Conservation (phyloP, 805 yeast genomes). For the Candida odintsovae region DNA sequence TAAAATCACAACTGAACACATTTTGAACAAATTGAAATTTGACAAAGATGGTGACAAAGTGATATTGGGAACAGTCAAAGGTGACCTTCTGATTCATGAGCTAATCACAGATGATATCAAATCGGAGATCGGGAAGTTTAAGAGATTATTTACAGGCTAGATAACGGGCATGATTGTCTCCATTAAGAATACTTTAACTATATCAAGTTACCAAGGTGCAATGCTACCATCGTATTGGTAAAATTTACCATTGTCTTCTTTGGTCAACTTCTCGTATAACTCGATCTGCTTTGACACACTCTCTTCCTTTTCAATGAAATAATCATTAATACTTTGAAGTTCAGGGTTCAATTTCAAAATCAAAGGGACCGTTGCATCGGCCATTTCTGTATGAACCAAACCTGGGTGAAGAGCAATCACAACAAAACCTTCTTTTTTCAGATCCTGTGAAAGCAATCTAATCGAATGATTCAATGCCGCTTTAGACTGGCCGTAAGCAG, state of each 20-base stretch:
- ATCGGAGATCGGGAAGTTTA: conserved; percentile 16
- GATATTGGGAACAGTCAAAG: conserved; percentile 12
- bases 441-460: conserved; percentile 24
- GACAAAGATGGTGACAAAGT: conserved; percentile 14
- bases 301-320: conserved; percentile 20
- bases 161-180: neutral
- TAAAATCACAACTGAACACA: conserved; percentile 8
- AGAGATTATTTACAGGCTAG: conserved; percentile 8
- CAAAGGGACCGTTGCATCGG: conserved; percentile 1
- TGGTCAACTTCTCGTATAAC: conserved; percentile 17
- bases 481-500: conserved; percentile 32
- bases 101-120: conserved; percentile 7
- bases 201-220: neutral
- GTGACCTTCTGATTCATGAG: conserved; percentile 14
- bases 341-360: neutral
- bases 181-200: neutral
- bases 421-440: conserved; percentile 21
- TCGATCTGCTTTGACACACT: conserved; percentile 19
- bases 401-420: conserved; percentile 35
- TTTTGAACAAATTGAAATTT: conserved; percentile 13
- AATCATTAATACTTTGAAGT: neutral
- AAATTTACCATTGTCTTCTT: conserved; percentile 25
- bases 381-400: conserved; percentile 31
- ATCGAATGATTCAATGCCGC: conserved; percentile 30
- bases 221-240: conserved; percentile 11